Percentiles rank a stretch among this genome's conserved stretches.
phyloP scores from a whole-genome alignment of 805 yeast species.

The Saturnispora bothae region DNA sequence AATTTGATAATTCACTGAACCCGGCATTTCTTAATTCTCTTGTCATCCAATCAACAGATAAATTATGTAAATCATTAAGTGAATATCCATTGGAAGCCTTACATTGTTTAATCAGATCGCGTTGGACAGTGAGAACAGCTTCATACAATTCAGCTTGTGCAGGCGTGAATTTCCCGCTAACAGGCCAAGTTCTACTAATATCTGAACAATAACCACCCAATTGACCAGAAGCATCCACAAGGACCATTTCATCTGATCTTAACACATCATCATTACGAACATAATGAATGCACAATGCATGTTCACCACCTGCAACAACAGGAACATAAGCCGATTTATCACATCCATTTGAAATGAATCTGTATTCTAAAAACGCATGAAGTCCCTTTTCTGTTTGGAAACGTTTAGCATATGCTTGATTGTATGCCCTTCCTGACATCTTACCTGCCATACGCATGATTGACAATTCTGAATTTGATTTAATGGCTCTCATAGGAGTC shows the following conservation, averaged over 20 bases:
- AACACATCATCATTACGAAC: slow-evolving; percentile 83
- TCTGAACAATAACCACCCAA: slow-evolving; percentile 93
- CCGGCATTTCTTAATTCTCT: slow-evolving; percentile 68
- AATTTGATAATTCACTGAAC: slow-evolving; percentile 38
- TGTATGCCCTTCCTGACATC: slow-evolving; percentile 75
- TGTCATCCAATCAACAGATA: slow-evolving; percentile 49
- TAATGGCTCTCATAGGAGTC: slow-evolving; percentile 50
- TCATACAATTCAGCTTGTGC: slow-evolving; percentile 83
- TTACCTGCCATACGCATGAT: slow-evolving; percentile 77
- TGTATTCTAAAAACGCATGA: slow-evolving; percentile 70
- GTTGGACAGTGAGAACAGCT: slow-evolving; percentile 78
- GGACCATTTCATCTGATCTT: slow-evolving; percentile 60
- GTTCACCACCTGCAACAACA: slow-evolving; percentile 89
- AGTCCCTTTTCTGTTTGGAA: slow-evolving; percentile 68
- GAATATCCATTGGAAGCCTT: slow-evolving; percentile 41
- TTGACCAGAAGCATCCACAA: slow-evolving; percentile 92
- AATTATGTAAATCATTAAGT: slow-evolving; percentile 65
- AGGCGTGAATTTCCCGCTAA: slow-evolving; percentile 56
- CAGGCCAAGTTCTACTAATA: slow-evolving; percentile 96
- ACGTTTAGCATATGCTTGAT: slow-evolving; percentile 62
- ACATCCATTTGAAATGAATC: slow-evolving; percentile 80
- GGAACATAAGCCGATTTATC: slow-evolving; percentile 87
- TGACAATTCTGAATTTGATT: slow-evolving; percentile 65
- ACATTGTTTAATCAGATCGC: slow-evolving; percentile 64
- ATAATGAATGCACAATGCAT: slow-evolving; percentile 87